Evolutionary conservation across 2,329 filamentous ascomycete genomes (phyloP).

Genomic region (Alternaria sp.): DNA sequence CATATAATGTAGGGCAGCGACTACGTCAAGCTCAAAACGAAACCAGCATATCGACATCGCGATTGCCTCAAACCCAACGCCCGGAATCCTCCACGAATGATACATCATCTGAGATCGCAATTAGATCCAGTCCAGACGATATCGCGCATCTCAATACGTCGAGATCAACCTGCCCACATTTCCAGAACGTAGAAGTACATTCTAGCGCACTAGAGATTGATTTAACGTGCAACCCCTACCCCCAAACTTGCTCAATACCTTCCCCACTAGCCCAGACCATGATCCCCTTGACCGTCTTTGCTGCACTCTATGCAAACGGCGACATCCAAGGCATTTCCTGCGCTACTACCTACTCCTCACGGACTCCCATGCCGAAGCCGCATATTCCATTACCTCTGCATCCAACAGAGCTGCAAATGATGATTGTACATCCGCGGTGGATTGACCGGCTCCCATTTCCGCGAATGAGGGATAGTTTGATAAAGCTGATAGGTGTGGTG

Average conservation of each 20-base stretch:
- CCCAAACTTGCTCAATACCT: not conserved
- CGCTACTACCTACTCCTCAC: conserved; percentile 25
- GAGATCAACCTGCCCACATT: not conserved
- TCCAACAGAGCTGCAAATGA: conserved; percentile 46
- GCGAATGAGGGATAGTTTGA: conserved; percentile 49
- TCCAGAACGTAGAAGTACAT: not conserved
- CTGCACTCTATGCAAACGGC: conserved; percentile 40
- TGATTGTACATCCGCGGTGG: conserved; percentile 46
- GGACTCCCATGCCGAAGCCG: conserved; percentile 26
- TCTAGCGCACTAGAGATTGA: not conserved
- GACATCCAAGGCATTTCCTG: conserved; percentile 32
- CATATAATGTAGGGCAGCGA: conserved; percentile 15
- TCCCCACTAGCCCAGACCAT: conserved; percentile 13
- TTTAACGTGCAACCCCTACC: not conserved
- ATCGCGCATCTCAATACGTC: not conserved
- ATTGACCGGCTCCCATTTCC: conserved; percentile 53
- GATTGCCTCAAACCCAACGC: not conserved
- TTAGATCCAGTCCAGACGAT: not conserved
- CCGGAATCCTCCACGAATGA: not conserved
- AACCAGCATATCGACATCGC: not conserved
- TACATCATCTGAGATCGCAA: not conserved
- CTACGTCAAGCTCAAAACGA: conserved; percentile 11
- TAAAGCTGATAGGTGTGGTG: conserved; percentile 36
- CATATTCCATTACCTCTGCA: conserved; percentile 32
- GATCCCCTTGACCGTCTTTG: conserved; percentile 28